Base-by-base conservation (phyloP, 2,329 filamentous ascomycete genomes). In the Orbilia ellipsospora region DNA sequence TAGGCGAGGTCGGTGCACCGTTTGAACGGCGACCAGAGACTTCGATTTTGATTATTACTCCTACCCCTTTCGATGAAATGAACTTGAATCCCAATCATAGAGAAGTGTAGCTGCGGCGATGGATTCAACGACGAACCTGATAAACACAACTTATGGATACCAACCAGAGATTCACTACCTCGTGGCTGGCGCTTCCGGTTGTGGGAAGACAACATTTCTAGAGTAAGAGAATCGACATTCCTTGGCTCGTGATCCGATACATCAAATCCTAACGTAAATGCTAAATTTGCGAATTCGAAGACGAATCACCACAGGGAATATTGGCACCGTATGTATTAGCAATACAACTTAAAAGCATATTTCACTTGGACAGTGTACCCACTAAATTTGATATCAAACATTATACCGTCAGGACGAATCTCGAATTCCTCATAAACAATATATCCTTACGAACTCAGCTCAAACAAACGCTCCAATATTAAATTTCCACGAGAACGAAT, bases 161-260 rank as follows among this genome's bases (percentile, higher is more conserved):
- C 57, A 44, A 16, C 66, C 66, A 44, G 66, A 70, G 42, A 65
- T 73, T 36, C 28, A 59, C 36, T 73, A 73, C 61, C 54, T 73
- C 12, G 18, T 73, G 23, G 45, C 55, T 40, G 68, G 68, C 7
- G 15, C 61, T 8, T 4, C 60, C 1, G 54, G 60, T 12, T 73
- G 68, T 13, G 68, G 68, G 54, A 73, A 73, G 54, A 73, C 68
- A 6, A 65, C 68, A 10, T 73, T 73, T 18, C 62, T 73, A 15
- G 55, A 66, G 68, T 65, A 55, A 61, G 68, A 13, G 10, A n/a
- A 18, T 10, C 13, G 6, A 1, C 48, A n/a, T 45, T 16, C 44
- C n/a, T 16, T 20, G 50, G 26, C 52, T 15, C 13, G 13, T 4
- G 7, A 48, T 12, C 44, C 13, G 16, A 18, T 48, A 12, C 44